phyloP scores from a whole-genome alignment of 2,329 filamentous ascomycete genomes.

The Exophiala sp. region DNA sequence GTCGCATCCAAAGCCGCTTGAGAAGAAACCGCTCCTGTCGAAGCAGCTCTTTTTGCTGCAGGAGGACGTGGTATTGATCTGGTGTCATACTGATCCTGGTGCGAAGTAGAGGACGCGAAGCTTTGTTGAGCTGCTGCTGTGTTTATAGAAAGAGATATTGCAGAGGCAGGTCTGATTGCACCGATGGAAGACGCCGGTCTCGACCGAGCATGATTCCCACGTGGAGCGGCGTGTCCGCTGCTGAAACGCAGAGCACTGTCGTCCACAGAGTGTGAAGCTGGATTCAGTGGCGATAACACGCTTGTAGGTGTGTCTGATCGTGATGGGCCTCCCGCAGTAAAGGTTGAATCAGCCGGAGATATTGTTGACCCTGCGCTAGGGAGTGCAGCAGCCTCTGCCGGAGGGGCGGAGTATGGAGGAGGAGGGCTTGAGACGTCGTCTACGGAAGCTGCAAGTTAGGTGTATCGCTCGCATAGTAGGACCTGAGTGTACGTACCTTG shows the following conservation, averaged over 20 bases:
- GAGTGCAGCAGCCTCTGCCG: conserved; percentile 1
- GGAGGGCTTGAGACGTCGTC: conserved; percentile 24
- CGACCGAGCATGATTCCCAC: conserved; percentile 5
- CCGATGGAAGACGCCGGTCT: conserved; percentile 5
- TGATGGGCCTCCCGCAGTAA: conserved; percentile 12
- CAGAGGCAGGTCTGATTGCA: conserved; percentile 7
- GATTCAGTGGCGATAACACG: conserved; percentile 12
- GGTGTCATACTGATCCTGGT: neutral
- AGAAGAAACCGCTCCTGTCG: conserved; percentile 41
- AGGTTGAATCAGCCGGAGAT: conserved; percentile 20
- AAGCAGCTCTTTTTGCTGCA: conserved; percentile 43
- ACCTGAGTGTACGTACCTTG: conserved; percentile 16
- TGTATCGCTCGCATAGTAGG: conserved; percentile 6
- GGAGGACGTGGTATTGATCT: conserved; percentile 32
- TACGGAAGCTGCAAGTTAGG: conserved; percentile 17
- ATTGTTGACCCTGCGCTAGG: conserved; percentile 17
- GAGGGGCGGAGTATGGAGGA: conserved; percentile 25
- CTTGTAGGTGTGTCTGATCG: conserved; percentile 18
- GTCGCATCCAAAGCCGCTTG: conserved; percentile 34
- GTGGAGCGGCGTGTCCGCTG: neutral
- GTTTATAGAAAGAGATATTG: conserved; percentile 15
- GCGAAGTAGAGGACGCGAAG: neutral
- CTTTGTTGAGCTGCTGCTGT: conserved; percentile 13
- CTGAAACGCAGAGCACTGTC: conserved; percentile 2
- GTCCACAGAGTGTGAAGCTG: neutral